Conservation (phyloP, 306 rosid genomes). For the Delonix regia region DNA sequence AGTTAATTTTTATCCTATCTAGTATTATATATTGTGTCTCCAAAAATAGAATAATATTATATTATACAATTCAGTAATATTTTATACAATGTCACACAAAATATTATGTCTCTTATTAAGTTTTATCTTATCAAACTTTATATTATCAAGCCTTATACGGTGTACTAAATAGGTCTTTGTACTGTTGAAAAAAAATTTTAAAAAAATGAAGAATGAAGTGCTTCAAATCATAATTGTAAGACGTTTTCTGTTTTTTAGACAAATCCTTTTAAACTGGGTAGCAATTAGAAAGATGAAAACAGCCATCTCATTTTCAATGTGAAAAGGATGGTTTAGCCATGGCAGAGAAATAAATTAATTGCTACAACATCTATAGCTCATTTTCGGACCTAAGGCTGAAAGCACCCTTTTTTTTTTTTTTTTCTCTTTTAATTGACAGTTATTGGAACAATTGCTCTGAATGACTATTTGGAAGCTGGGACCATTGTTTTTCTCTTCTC, state of each 20-base stretch:
- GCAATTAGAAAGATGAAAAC: background rate
- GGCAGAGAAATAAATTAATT: background rate
- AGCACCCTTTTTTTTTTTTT: background rate
- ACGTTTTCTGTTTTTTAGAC: background rate
- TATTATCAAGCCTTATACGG: too few species aligned
- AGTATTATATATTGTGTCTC: too few species aligned
- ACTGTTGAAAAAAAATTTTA: background rate
- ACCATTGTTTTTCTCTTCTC: slow-evolving; percentile 89
- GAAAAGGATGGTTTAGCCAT: too few species aligned
- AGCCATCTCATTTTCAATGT: background rate
- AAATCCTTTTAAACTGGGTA: background rate
- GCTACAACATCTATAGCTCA: background rate
- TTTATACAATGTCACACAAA: too few species aligned
- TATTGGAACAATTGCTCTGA: slow-evolving; percentile 71
- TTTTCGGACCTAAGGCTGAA: background rate
- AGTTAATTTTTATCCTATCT: too few species aligned
- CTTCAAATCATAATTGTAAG: background rate
- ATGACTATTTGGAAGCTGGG: slow-evolving; percentile 86
- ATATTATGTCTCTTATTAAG: too few species aligned
- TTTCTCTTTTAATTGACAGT: slow-evolving; percentile 57
- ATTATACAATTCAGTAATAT: too few species aligned
- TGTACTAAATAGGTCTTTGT: too few species aligned
- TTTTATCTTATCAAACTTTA: too few species aligned
- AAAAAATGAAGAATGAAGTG: background rate
- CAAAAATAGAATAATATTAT: too few species aligned